Percentiles rank a stretch among this genome's conserved stretches.
Conservation (phyloP, 163 green algal genomes). For the Volvox carteri region DNA sequence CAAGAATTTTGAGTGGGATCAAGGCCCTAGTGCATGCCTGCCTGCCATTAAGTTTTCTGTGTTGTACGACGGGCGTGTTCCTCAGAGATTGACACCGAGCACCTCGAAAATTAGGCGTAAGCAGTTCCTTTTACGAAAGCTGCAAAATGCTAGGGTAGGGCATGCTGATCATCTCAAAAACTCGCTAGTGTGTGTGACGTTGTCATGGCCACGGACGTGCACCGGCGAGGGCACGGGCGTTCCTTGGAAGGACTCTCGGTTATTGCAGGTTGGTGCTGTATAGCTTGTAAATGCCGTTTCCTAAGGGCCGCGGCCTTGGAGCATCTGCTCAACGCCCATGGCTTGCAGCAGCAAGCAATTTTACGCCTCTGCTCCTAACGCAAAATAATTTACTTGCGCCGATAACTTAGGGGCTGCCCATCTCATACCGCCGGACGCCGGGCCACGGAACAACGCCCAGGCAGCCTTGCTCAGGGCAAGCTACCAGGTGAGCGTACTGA, state of each 20-base stretch:
- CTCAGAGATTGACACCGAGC: neutral
- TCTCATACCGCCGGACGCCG: neutral
- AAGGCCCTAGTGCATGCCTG: too few species aligned
- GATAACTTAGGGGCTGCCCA: constrained; percentile 32
- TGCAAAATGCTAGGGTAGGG: constrained; percentile 17
- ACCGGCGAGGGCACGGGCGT: neutral
- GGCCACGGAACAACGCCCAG: neutral
- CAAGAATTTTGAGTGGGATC: too few species aligned
- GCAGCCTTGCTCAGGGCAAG: neutral
- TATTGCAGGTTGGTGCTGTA: neutral
- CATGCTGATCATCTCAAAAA: neutral
- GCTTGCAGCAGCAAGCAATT: too few species aligned
- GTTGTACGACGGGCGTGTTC: too few species aligned
- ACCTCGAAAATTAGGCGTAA: neutral
- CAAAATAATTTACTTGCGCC: too few species aligned
- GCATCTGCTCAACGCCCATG: neutral
- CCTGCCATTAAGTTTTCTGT: too few species aligned
- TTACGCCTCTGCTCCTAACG: too few species aligned
- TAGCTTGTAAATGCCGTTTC: neutral
- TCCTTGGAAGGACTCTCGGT: constrained; percentile 3
- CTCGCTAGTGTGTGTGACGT: constrained; percentile 6
- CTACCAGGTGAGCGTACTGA: constrained; percentile 12
- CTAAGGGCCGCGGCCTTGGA: neutral
- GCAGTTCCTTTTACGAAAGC: neutral
- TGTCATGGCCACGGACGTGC: constrained; percentile 29